Base-by-base conservation (phyloP, 768 basidiomycete genomes). In the Melanogaster broomeanus region DNA sequence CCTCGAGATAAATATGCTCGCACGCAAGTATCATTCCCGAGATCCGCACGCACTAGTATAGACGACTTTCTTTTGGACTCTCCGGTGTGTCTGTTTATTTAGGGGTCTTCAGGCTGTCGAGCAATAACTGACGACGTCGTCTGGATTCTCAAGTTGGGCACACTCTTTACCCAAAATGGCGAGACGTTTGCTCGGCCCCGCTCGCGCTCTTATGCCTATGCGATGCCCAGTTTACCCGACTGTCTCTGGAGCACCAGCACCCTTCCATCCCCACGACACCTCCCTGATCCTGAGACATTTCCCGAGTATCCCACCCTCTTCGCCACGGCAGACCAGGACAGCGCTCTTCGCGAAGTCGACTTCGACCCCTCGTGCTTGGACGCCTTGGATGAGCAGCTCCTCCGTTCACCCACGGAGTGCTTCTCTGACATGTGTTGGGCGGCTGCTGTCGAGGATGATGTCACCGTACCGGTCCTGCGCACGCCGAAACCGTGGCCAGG, bases 361-460 rank as follows among this genome's bases (percentile, higher is more conserved):
- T 51, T 77, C 59, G 72, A 77, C 56, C 51, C 60, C 1, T 61
- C 67, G 2, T 74, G 74, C 42, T 55, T 77, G 19, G 60, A 69
- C 27, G 56, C 58, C 9, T 61, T 77, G 7, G 76, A 77, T 55
- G 68, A 74, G 43, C 66, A 74, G 33, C 72, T 77, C 4, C 63
- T 77, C 1, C 51, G 62, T 33, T 62, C 67, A n/a, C 76, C 76
- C 22, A 42, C 64, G 33, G 70, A 70, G 16, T 69, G 67, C 13
- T 77, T 77, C 52, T 66, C 64, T 8, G 77, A 76, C 15, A 42
- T 69, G 10, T 77, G 76, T 42, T 77, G 77, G 70, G 59, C 61
- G 2, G 48, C 58, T 19, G 72, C 73, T 24, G 64, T 77, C 21
- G 31, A 56, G 4, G 71, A 71, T 1, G 64, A 70, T 33, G 40